Percentiles rank a stretch among this genome's conserved stretches.
phyloP scores from a whole-genome alignment of 257 asterid species.

The Gardenia jasminoides region DNA sequence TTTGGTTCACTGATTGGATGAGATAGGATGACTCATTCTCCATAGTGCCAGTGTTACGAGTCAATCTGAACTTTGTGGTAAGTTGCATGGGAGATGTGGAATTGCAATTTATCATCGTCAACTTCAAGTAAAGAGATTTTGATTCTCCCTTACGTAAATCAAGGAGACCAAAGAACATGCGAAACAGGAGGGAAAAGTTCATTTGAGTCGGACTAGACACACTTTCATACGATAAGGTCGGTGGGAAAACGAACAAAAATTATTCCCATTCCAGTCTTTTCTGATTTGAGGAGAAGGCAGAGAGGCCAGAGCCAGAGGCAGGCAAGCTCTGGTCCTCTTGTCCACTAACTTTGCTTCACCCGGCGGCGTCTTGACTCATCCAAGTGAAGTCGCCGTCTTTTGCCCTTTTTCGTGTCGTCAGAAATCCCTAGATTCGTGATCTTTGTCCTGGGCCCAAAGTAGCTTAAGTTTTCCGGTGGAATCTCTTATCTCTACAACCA shows the following conservation, averaged over 20 bases:
- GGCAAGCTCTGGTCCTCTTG: conserved; percentile 5
- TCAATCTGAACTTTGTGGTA: too few relatives aligned
- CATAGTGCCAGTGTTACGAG: too few relatives aligned
- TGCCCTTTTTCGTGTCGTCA: not conserved
- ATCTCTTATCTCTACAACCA: not conserved
- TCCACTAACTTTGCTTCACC: not conserved
- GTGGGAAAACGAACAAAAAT: conserved; percentile 14
- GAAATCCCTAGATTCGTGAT: not conserved
- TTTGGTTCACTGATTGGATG: too few relatives aligned
- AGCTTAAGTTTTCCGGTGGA: conserved; percentile 9
- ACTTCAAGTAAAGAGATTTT: not conserved
- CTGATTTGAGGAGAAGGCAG: not conserved
- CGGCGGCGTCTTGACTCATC: not conserved
- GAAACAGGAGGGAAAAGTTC: not conserved
- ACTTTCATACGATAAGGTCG: conserved; percentile 37
- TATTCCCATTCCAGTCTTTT: not conserved
- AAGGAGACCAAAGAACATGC: conserved; percentile 15
- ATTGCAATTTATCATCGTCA: not conserved
- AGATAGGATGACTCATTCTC: too few relatives aligned
- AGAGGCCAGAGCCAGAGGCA: not conserved
- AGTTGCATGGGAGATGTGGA: too few relatives aligned
- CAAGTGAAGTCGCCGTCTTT: too few relatives aligned
- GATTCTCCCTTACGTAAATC: not conserved
- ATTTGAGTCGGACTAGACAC: conserved; percentile 19
- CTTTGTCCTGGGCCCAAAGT: not conserved